Evolutionary conservation across 2,329 filamentous ascomycete genomes (phyloP), one percentile per base, ranked within the genome.

Genomic region (Amauroascus verrucosus): DNA sequence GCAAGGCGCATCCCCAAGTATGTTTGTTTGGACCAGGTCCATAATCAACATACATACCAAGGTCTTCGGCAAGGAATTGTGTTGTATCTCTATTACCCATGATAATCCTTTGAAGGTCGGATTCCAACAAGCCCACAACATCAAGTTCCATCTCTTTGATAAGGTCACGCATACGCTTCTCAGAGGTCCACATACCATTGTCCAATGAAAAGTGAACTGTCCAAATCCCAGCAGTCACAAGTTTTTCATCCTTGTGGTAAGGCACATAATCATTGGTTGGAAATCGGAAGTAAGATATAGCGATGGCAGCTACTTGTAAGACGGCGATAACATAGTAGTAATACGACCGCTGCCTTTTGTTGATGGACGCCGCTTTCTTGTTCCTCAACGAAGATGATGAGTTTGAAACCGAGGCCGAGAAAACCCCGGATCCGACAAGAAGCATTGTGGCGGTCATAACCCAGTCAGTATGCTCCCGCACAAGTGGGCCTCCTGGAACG

Each of bases 11-110:
- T 49, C 93, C 93, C 93, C 93, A 98, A 0, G 93, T 98, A 73
- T 98, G 93, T 74, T 97, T 98, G 78, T 98, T 95, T 6, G 93
- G 93, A 1, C 93, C 93, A 28, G 93, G 93, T 53, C 93, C 93
- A 64, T 89, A 96, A 73, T 98, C 93, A 48, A 94, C 90, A 65
- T 96, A 98, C 93, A 98, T 98, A 62, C 93, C 93, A 9, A 98
- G 79, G 60, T 98, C 90, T 67, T 97, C 91, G 18, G 93, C 90
- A 7, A 98, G 79, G 71, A 88, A 94, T 67, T 97, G 93, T 1
- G 93, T 96, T 7, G 88, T 86, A 67, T 98, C 93, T 60, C 93
- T 86, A 72, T 97, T 98, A 64, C 93, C 93, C 93, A 97, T 98
- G 75, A 98, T 98, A 72, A 98, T 95, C 61, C 91, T 87, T 72